phyloP scores from a whole-genome alignment of 2,329 filamentous ascomycete genomes.

The Periconia macrospinosa region DNA sequence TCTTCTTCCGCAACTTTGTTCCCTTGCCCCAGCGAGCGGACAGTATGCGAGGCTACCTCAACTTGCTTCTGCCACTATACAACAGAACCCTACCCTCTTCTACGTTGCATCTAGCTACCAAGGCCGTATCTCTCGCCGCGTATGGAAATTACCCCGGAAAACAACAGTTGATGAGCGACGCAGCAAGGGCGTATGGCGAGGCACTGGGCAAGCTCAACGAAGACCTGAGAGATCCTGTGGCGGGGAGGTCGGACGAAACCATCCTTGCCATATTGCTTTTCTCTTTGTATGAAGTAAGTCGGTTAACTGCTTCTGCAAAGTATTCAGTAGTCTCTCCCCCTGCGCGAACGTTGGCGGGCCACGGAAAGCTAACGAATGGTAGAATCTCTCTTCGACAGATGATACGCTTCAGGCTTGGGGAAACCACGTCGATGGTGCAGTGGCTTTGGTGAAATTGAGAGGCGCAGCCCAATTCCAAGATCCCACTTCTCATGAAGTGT shows the following conservation, averaged over 20 bases:
- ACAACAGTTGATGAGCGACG: slow-evolving; percentile 35
- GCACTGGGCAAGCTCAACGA: slow-evolving; percentile 41
- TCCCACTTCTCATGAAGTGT: slow-evolving; percentile 40
- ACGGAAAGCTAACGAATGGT: slow-evolving; percentile 13
- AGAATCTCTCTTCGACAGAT: slow-evolving; percentile 44
- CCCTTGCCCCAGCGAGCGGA: slow-evolving; percentile 41
- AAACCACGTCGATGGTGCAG: slow-evolving; percentile 46
- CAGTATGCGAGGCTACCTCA: slow-evolving; percentile 42
- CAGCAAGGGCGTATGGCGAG: slow-evolving; percentile 40
- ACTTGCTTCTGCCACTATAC: slow-evolving; percentile 43
- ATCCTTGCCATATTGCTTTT: slow-evolving; percentile 45
- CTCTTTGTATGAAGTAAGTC: slow-evolving; percentile 46
- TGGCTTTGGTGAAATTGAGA: slow-evolving; percentile 42
- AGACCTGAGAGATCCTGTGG: slow-evolving; percentile 38
- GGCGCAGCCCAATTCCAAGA: slow-evolving; percentile 44
- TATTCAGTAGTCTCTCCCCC: slow-evolving; percentile 17
- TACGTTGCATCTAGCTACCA: slow-evolving; percentile 44
- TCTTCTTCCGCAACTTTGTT: slow-evolving; percentile 48
- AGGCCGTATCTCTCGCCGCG: slow-evolving; percentile 42
- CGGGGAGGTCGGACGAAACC: slow-evolving; percentile 42
- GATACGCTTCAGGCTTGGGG: slow-evolving; percentile 43
- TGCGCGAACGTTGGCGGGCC: background rate
- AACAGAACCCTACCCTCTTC: slow-evolving; percentile 37
- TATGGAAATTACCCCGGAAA: slow-evolving; percentile 43
- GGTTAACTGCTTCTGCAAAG: slow-evolving; percentile 16